Evolutionary conservation across 176 grass and related monocot genomes (phyloP), one percentile per base, ranked within the genome.

Genomic region (Areca catechu): DNA sequence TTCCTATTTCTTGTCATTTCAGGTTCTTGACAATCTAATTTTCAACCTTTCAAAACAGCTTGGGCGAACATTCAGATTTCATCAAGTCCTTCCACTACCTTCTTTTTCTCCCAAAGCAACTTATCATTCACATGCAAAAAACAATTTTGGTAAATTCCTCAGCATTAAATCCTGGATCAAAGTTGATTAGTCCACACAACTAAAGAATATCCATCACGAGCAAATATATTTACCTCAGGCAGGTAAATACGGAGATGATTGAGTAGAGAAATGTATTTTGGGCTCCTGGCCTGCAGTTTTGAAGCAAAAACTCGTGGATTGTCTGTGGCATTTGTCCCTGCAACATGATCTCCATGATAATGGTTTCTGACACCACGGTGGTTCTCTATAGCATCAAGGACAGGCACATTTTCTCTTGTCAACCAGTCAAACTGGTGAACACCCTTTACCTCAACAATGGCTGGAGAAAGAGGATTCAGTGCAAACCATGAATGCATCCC

Each of bases 401-500:
- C 76, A 3, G 89, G 89, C 1, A 95, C 85, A 85, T 89, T 95
- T 74, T 95, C 89, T 85, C 89, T 83, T 53, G 85, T 95, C 72
- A 95, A 74, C 89, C 89, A 95, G 22, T 85, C 85, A 71, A 89
- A 95, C 78, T 95, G 89, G 61, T 95, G 85, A 72, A 95, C 85
- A 67, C 89, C 83, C 76, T 89, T 95, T 62, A 95, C 89, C 76
- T 95, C 89, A 62, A 95, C 63, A 73, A 95, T 82, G 53, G 85
- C 85, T 53, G 85, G 85, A 16, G 89, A 80, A 66, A 85, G 51
- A 71, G 89, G 77, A 86, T 95, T 89, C 75, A 95, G 73, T 57
- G 89, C 89, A 79, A 95, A 95, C 89, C 89, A 95, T 55, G 89
- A 95, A 82, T 95, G 89, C 89, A 95, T 89, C 57, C 81, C 89